Percentiles rank a stretch among this genome's conserved stretches.
phyloP scores from a whole-genome alignment of 192 early-diverging fungal genomes.

The Chytriomyces confervae region DNA sequence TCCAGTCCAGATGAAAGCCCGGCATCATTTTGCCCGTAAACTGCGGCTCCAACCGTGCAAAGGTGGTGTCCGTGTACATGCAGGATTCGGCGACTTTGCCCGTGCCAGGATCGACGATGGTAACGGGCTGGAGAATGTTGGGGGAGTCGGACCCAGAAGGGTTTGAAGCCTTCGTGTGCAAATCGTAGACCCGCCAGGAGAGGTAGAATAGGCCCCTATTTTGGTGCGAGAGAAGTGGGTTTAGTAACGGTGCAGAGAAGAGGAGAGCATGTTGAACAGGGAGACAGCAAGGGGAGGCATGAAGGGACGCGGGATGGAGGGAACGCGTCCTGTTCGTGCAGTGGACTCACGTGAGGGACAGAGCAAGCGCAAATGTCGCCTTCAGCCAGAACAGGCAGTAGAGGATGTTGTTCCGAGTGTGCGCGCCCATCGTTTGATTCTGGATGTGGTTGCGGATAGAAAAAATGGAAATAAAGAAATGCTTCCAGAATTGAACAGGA shows the following conservation, averaged over 20 bases:
- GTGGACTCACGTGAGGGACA: background rate
- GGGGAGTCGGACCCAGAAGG: background rate
- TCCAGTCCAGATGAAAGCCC: constrained; percentile 1
- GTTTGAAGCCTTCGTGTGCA: constrained; percentile 4
- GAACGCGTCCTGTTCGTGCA: too few species aligned
- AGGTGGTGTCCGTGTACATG: constrained; percentile 1
- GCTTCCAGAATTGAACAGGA: too few species aligned
- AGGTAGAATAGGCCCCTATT: constrained; percentile 11
- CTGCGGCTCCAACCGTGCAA: constrained; percentile 4
- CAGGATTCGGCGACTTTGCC: background rate
- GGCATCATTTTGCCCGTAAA: background rate
- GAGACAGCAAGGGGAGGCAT: too few species aligned
- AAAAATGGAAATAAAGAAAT: too few species aligned
- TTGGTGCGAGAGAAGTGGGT: too few species aligned
- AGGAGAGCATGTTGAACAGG: too few species aligned
- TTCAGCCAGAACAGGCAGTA: constrained; percentile 36
- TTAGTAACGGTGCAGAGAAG: too few species aligned
- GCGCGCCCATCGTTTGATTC: too few species aligned
- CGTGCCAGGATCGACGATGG: too few species aligned
- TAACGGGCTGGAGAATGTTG: background rate
- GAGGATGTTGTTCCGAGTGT: constrained; percentile 2
- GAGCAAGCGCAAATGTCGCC: constrained; percentile 8
- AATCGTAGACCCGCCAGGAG: constrained; percentile 31
- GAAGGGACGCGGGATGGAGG: too few species aligned
- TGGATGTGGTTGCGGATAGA: too few species aligned